Evolutionary conservation across 257 asterid genomes (phyloP).

Genomic region (Prunella vulgaris): DNA sequence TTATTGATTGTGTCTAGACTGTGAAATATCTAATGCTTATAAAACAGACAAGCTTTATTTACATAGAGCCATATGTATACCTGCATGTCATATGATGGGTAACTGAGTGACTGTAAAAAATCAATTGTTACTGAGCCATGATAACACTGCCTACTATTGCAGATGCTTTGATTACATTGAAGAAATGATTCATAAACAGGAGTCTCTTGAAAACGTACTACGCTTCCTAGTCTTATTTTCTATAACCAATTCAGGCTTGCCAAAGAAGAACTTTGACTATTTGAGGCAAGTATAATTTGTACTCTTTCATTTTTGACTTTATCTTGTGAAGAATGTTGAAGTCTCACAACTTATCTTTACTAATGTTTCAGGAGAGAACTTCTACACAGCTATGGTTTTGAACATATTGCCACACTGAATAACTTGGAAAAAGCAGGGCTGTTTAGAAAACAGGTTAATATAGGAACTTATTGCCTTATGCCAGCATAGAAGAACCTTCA

Average conservation of each 20-base stretch:
- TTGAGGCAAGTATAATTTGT: constrained; percentile 58
- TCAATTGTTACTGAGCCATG: constrained; percentile 14
- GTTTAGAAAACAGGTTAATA: constrained; percentile 72
- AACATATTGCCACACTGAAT: constrained; percentile 78
- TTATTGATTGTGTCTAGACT: too few species aligned
- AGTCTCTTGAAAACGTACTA: constrained; percentile 69
- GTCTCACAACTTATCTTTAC: neutral
- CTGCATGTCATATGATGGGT: neutral
- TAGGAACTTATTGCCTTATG: neutral
- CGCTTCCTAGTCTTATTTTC: constrained; percentile 83
- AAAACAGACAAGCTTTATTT: too few species aligned
- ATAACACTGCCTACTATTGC: constrained; percentile 26
- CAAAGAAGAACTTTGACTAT: constrained; percentile 75
- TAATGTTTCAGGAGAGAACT: constrained; percentile 69
- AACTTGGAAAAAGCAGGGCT: constrained; percentile 96
- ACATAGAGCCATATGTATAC: neutral
- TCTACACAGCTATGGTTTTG: constrained; percentile 97
- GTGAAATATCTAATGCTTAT: too few species aligned
- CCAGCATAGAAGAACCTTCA: constrained; percentile 15
- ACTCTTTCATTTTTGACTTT: neutral
- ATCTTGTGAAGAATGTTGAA: neutral
- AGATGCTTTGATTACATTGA: constrained; percentile 92
- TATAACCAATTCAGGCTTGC: constrained; percentile 87
- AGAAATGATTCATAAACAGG: constrained; percentile 95
- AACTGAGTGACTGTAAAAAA: neutral